Evolutionary conservation across 495 filamentous ascomycete genomes (phyloP).

Genomic region (Rhizodiscina lignyota): DNA sequence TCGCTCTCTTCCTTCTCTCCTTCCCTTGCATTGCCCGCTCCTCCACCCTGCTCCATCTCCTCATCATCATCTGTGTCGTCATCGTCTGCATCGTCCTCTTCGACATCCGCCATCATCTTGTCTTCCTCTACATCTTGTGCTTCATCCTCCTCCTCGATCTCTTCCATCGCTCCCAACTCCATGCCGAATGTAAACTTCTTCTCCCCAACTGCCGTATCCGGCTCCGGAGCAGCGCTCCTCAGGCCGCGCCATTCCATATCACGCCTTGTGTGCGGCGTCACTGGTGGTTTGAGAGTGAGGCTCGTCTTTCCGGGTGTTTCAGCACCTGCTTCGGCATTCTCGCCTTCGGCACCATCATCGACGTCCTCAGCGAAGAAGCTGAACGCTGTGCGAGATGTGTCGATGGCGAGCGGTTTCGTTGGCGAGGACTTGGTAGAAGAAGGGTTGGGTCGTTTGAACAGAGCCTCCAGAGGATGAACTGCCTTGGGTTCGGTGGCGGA

Average conservation of each 20-base stretch:
- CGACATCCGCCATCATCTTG: slow-evolving; percentile 21
- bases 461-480: slow-evolving; percentile 72
- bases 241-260: slow-evolving; percentile 58
- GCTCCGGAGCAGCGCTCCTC: slow-evolving; percentile 81
- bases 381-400: slow-evolving; percentile 41
- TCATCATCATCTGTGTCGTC: slow-evolving; percentile 6
- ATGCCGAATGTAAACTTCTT: slow-evolving; percentile 28
- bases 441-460: slow-evolving; percentile 59
- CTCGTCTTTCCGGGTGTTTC: too few species aligned
- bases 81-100: slow-evolving; percentile 21
- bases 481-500: slow-evolving; percentile 27
- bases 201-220: slow-evolving; percentile 70
- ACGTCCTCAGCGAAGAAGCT: slow-evolving; percentile 36
- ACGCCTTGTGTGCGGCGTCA: slow-evolving; percentile 64
- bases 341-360: slow-evolving; percentile 34
- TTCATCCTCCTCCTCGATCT: slow-evolving; percentile 18
- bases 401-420: slow-evolving; percentile 26
- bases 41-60: slow-evolving; percentile 12
- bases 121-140: slow-evolving; percentile 18
- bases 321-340: slow-evolving; percentile 17
- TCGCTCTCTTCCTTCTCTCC: slow-evolving; percentile 39
- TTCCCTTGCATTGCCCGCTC: slow-evolving; percentile 10
- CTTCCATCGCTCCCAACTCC: slow-evolving; percentile 7
- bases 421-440: too few species aligned
- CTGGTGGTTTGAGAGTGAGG: slow-evolving; percentile 31